Conservation (phyloP, 495 filamentous ascomycete genomes). For the Penicillium egyptiacum region DNA sequence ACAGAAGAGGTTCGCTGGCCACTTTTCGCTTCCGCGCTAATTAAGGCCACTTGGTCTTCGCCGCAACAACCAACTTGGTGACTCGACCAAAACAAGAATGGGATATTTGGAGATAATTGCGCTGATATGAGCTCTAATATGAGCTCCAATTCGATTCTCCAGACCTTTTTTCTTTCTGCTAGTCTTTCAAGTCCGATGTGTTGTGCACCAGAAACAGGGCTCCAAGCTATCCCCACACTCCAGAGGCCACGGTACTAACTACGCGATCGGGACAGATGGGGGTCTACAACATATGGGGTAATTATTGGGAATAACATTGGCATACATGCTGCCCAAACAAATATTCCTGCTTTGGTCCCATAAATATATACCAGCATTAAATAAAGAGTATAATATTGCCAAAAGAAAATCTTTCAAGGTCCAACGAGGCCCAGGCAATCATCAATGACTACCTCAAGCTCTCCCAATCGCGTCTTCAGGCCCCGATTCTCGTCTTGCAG, state of each 20-base stretch:
- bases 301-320: neutral
- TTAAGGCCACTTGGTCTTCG: slow-evolving; percentile 49
- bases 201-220: neutral
- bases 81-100: slow-evolving; percentile 14
- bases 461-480: slow-evolving; percentile 64
- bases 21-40: slow-evolving; percentile 48
- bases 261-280: slow-evolving; percentile 1
- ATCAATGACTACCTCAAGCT: slow-evolving; percentile 68
- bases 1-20: slow-evolving; percentile 44
- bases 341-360: neutral
- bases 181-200: neutral
- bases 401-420: slow-evolving; percentile 26
- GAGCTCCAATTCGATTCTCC: slow-evolving; percentile 6
- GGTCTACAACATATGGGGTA: slow-evolving; percentile 4
- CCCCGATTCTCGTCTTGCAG: slow-evolving; percentile 72
- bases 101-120: neutral
- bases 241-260: slow-evolving; percentile 16
- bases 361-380: slow-evolving; percentile 11
- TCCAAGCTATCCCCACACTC: slow-evolving; percentile 15
- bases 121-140: neutral
- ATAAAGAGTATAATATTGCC: slow-evolving; percentile 13
- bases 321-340: neutral
- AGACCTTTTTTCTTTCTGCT: neutral
- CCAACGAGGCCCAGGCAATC: slow-evolving; percentile 67
- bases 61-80: slow-evolving; percentile 19